These are phyloP conservation scores for Penicillium goetzii DNA, from an alignment of 495 filamentous ascomycete genomes.

Conservation along the genomic window DNA sequence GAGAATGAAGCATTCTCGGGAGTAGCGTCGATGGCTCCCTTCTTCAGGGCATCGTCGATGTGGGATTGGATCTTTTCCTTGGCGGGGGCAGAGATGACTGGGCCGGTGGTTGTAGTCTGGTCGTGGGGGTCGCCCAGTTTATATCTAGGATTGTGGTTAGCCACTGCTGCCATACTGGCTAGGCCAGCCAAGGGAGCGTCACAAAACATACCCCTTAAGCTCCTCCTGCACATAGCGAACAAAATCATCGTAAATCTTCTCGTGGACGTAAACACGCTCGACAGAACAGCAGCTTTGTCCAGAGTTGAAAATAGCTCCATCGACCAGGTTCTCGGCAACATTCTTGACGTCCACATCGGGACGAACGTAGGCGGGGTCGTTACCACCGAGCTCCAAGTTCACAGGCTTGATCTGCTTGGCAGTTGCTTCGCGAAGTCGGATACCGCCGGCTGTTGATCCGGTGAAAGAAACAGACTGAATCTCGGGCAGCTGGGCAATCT, in stretches of 20 bases:
- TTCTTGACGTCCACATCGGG: constrained; percentile 83
- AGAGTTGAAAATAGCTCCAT: constrained; percentile 94
- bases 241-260: constrained; percentile 80
- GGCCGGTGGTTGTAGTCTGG: constrained; percentile 78
- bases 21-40: constrained; percentile 82
- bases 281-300: constrained; percentile 96
- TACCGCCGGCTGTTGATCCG: constrained; percentile 83
- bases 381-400: constrained; percentile 89
- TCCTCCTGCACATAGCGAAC: constrained; percentile 76
- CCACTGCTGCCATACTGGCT: neutral
- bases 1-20: constrained; percentile 77
- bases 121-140: constrained; percentile 86
- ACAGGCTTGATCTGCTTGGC: constrained; percentile 79
- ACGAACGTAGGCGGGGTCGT: constrained; percentile 89
- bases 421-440: constrained; percentile 81
- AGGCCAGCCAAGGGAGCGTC: neutral
- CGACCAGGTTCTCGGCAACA: constrained; percentile 91
- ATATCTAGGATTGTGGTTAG: constrained; percentile 58
- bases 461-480: constrained; percentile 86
- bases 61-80: constrained; percentile 74
- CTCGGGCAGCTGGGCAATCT: constrained; percentile 72
- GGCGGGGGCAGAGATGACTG: constrained; percentile 79
- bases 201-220: constrained; percentile 50
- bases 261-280: constrained; percentile 90
- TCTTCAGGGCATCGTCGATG: constrained; percentile 79